Base-by-base conservation (phyloP, 1,284 basidiomycete genomes). In the Ustilago hordei region DNA sequence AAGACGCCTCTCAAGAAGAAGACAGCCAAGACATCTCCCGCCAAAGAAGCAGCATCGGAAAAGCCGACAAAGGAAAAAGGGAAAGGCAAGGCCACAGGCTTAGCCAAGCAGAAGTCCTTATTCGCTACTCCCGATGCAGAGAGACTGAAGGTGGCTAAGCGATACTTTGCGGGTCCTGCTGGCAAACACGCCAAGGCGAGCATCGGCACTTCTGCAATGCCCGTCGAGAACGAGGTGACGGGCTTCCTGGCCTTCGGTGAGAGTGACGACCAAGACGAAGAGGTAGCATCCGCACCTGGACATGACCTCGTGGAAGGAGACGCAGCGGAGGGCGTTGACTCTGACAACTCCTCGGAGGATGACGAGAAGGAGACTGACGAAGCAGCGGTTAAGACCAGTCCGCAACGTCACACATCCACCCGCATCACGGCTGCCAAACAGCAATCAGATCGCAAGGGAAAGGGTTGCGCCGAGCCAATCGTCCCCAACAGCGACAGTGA, bases 261-360 rank as follows among this genome's bases (percentile, higher is more conserved):
- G 28, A 43, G 54, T 7, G 55, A 59, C 6, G 47, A 61, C 13
- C 38, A 47, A 17, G 54, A 62, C 23, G 54, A 36, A 50, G 48
- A 48, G 19, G 50, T 47, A 31, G 43, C 23, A 15, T 13, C 11
- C 13, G 56, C 48, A 65, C 36, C 34, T 17, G 34, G 17, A 36
- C 31, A 45, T 11, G 23, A 47, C 13, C 12, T 7, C 53, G 28
- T 32, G 4, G 31, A 32, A 31, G 41, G 15, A 17, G 48, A 13
- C 15, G 48, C 15, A 8, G 48, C 5, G 31, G 48, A 31, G 28
- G 28, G 31, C 31, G 3, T 32, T 50, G 48, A 50, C 28, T 50
- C 48, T 6, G 55, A 62, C 35, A 56, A 65, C 36, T 71, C 69
- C 8, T 71, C 69, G 13, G 60, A 72, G 15, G 64, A 63, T 35